Conservation (phyloP, 495 filamentous ascomycete genomes). For the Chaetomium fimeti region DNA sequence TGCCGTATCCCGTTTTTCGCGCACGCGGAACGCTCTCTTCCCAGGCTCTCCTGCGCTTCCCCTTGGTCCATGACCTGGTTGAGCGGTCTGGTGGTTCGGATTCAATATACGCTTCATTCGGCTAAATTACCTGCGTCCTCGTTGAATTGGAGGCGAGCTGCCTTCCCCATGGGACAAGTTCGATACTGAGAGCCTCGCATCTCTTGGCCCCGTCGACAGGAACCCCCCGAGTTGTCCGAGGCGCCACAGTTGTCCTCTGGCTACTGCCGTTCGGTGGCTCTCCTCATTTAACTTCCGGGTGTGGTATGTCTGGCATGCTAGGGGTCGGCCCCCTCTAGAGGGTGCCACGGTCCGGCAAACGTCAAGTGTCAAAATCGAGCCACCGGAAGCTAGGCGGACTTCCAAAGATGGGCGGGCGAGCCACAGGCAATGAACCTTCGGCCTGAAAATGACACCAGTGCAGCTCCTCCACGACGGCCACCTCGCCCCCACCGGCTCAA, state of each 20-base stretch:
- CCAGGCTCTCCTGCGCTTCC: slow-evolving; percentile 20
- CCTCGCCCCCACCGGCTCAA: slow-evolving; percentile 26
- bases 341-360: neutral
- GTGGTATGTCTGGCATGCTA: neutral
- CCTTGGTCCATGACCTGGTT: slow-evolving; percentile 34
- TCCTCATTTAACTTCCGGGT: slow-evolving; percentile 5
- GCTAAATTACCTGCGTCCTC: slow-evolving; percentile 37
- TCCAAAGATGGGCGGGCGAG: neutral
- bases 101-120: slow-evolving; percentile 35
- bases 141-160: slow-evolving; percentile 26
- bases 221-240: neutral
- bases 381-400: neutral
- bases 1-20: slow-evolving; percentile 14
- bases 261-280: slow-evolving; percentile 12
- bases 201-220: slow-evolving; percentile 23
- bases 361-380: neutral
- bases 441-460: neutral
- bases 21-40: slow-evolving; percentile 7
- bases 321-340: neutral
- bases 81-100: slow-evolving; percentile 27
- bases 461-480: slow-evolving; percentile 5
- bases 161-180: slow-evolving; percentile 19
- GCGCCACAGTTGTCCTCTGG: slow-evolving; percentile 1
- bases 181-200: slow-evolving; percentile 15
- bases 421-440: neutral